Base-by-base conservation (phyloP, 2,329 filamentous ascomycete species). In the Byssoonygena ceratinophila region DNA sequence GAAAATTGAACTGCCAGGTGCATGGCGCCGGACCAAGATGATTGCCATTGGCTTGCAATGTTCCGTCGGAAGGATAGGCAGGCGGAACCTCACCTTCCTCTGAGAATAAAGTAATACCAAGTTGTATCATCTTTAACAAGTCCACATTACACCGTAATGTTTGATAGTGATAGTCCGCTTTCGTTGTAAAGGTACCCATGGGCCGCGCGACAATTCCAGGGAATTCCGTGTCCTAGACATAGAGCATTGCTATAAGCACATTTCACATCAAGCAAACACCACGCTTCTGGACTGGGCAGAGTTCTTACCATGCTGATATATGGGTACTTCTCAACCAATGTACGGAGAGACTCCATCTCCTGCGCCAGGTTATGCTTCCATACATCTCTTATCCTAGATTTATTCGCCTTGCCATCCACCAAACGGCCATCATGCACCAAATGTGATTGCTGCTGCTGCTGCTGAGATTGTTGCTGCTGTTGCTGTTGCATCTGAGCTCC, bases 1-100 rank as follows among this genome's bases (percentile, higher is more conserved):
- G 85, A 72, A 98, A 98, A 75, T 98, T 97, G 77, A 98, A 98
- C 61, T 96, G 91, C 92, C 92, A 98, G 16, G 91, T 94, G 65
- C 86, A 94, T 14, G 87, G 91, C 54, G 88, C 82, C 32, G 69
- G 68, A n/a, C 75, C 66, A 51, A 78, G 71, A 57, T 75, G 75
- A 57, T 74, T 76, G 18, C 69, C 71, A 58, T 78, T 77, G 23
- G 70, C 68, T 58, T 73, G 71, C 40, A 74, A 68, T 56, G 73
- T 72, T 51, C 74, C 68, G 55, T 80, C 65, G 27, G 74, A 72
- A 22, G 82, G 80, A 58, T 83, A 81, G 9, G 85, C 76, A 2
- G 88, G 87, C 0, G 88, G 87, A 1, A 88, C 81, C 60, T 97
- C 87, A 55, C 92, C 92, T 56, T 95, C 84, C 55, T 89, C 79